Percentiles rank a stretch among this genome's conserved stretches.
phyloP scores from a whole-genome alignment of 805 yeast genomes.

The Cyberlindnera bimundalis region DNA sequence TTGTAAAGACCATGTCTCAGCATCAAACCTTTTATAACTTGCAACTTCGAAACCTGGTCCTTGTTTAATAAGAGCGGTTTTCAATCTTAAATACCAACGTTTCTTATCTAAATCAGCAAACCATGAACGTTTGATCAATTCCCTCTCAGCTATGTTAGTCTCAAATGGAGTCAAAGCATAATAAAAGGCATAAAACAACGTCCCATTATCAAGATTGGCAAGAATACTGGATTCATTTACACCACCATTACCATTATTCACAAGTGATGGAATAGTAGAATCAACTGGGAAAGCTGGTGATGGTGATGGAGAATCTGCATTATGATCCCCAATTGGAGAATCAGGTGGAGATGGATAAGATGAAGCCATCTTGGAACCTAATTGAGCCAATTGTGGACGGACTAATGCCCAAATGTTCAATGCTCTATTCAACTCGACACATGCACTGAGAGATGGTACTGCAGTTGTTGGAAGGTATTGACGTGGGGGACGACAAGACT shows the following conservation, averaged over 20 bases:
- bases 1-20: conserved; percentile 20
- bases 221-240: conserved; percentile 4
- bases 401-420: conserved; percentile 84
- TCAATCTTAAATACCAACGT: conserved; percentile 76
- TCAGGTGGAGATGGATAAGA: background rate
- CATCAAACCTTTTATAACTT: conserved; percentile 24
- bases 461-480: conserved; percentile 10
- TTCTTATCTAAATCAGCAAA: conserved; percentile 54
- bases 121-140: conserved; percentile 80
- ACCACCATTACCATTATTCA: no score
- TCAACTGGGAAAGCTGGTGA: background rate
- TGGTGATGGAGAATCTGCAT: background rate
- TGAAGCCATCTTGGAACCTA: conserved; percentile 58
- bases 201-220: conserved; percentile 16
- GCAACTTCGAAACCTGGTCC: conserved; percentile 14
- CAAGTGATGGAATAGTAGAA: background rate
- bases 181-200: conserved; percentile 83
- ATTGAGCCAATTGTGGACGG: conserved; percentile 38
- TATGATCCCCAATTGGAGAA: background rate
- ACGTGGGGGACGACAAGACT: conserved; percentile 11
- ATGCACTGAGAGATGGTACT: conserved; percentile 42
- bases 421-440: conserved; percentile 81
- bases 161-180: conserved; percentile 68
- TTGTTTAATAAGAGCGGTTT: conserved; percentile 19
- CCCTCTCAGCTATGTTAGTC: conserved; percentile 73